Conservation (phyloP, 306 rosid genomes). For the Pyrus bretschneideri region DNA sequence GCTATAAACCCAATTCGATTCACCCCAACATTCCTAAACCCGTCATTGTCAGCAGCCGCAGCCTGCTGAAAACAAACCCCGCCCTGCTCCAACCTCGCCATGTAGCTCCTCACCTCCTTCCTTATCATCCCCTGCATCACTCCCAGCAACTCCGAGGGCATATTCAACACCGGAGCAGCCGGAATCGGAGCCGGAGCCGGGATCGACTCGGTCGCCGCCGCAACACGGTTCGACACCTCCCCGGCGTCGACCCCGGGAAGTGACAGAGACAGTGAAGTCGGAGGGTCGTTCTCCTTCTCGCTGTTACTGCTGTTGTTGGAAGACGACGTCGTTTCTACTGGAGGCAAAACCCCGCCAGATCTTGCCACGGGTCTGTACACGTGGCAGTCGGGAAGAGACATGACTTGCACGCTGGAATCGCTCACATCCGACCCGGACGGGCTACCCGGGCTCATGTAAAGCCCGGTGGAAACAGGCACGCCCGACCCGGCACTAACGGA, state of each 20-base stretch:
- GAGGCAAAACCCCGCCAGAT: slow-evolving; percentile 57
- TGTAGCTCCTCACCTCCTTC: slow-evolving; percentile 79
- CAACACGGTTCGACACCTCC: slow-evolving; percentile 31
- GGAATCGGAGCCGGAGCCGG: background rate
- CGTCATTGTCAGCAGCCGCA: slow-evolving; percentile 22
- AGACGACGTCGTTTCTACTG: slow-evolving; percentile 53
- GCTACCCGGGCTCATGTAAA: slow-evolving; percentile 59
- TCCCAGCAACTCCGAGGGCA: slow-evolving; percentile 41
- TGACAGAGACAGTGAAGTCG: slow-evolving; percentile 69
- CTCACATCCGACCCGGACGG: slow-evolving; percentile 92
- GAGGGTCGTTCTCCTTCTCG: slow-evolving; percentile 39
- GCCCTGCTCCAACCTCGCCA: slow-evolving; percentile 64
- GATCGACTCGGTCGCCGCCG: background rate
- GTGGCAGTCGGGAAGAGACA: slow-evolving; percentile 35
- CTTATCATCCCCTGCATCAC: slow-evolving; percentile 98
- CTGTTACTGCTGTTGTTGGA: background rate
- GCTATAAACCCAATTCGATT: slow-evolving; percentile 57
- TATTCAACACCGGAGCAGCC: background rate
- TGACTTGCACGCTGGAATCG: slow-evolving; percentile 62
- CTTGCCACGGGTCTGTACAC: slow-evolving; percentile 68
- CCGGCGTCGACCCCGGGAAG: slow-evolving; percentile 66
- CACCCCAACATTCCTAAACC: slow-evolving; percentile 53
- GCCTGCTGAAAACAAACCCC: slow-evolving; percentile 37
- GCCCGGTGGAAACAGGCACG: slow-evolving; percentile 50
- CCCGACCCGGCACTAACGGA: slow-evolving; percentile 79